Conservation (phyloP, 1,284 basidiomycete species). For the Ceratobasidium sp. region DNA sequence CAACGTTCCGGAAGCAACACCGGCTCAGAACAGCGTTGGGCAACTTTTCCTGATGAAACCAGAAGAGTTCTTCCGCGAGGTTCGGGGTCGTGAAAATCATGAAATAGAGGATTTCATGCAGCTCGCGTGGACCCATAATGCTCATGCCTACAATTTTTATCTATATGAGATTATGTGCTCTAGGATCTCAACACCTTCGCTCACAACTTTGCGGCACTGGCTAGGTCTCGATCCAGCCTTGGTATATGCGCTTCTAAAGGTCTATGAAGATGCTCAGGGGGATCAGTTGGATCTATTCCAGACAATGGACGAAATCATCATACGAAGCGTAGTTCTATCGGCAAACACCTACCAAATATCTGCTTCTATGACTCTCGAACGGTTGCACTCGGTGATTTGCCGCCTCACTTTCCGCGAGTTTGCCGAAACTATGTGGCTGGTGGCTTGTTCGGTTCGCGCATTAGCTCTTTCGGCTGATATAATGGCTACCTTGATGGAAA, state of each 20-base stretch:
- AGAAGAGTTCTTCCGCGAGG: slow-evolving; percentile 10
- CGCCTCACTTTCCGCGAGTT: slow-evolving; percentile 55
- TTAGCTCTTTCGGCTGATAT: slow-evolving; percentile 62
- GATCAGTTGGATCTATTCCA: slow-evolving; percentile 56
- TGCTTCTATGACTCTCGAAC: slow-evolving; percentile 64
- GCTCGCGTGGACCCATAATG: slow-evolving; percentile 55
- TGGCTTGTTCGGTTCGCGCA: slow-evolving; percentile 59
- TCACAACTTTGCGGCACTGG: slow-evolving; percentile 52
- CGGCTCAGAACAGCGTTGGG: background rate
- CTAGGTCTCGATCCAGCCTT: slow-evolving; percentile 60
- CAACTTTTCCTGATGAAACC: slow-evolving; percentile 10
- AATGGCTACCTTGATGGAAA: slow-evolving; percentile 64
- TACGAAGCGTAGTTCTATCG: slow-evolving; percentile 60
- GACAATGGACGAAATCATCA: slow-evolving; percentile 51
- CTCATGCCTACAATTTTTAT: slow-evolving; percentile 62
- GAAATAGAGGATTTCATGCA: slow-evolving; percentile 43
- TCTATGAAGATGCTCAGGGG: slow-evolving; percentile 60
- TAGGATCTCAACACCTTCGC: slow-evolving; percentile 46
- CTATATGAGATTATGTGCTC: slow-evolving; percentile 55
- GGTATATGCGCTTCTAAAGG: slow-evolving; percentile 61
- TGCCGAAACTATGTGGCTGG: slow-evolving; percentile 60
- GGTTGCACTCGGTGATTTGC: slow-evolving; percentile 56
- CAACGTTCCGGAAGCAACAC: background rate
- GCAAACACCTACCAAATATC: slow-evolving; percentile 63
- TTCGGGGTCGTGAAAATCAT: background rate